These are phyloP conservation scores for Scutellaria minor DNA, from an alignment of 257 asterid species.

Conservation along the genomic window DNA sequence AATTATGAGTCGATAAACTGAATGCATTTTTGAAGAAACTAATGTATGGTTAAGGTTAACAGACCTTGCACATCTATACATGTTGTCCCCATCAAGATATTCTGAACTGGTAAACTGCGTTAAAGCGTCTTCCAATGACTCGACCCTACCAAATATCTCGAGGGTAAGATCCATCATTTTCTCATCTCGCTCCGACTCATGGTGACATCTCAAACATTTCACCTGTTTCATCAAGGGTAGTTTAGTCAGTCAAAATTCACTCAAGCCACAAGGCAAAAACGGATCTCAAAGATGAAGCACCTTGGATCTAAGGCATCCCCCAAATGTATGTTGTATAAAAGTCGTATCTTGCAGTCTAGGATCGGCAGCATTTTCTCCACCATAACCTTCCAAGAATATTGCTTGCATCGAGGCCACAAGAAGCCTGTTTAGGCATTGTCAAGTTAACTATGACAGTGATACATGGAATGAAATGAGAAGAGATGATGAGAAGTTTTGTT, in stretches of 20 bases:
- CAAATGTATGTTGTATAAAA: conserved; percentile 76
- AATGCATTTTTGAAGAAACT: not conserved
- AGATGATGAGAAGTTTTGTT: not conserved
- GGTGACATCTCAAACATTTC: conserved; percentile 75
- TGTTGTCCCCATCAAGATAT: conserved; percentile 90
- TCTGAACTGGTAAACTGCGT: conserved; percentile 83
- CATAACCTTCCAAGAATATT: conserved; percentile 75
- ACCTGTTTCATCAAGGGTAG: conserved; percentile 52
- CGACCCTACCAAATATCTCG: conserved; percentile 84
- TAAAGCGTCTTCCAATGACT: conserved; percentile 81
- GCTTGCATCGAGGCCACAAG: conserved; percentile 94
- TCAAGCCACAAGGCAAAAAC: not conserved
- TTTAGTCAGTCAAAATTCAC: conserved; percentile 7
- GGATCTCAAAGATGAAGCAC: conserved; percentile 40
- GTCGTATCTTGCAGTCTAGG: conserved; percentile 85
- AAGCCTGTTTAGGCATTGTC: conserved; percentile 49
- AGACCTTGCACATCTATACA: conserved; percentile 84
- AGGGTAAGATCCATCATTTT: conserved; percentile 85
- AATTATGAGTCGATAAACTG: conserved; percentile 20
- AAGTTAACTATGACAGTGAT: conserved; percentile 15
- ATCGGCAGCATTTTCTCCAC: conserved; percentile 75
- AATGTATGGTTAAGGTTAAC: conserved; percentile 10
- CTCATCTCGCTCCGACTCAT: conserved; percentile 73
- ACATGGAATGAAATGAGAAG: not conserved
- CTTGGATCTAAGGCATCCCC: conserved; percentile 88